Evolutionary conservation across 257 asterid species (phyloP), one percentile per base, ranked within the genome.

Genomic region (Voacanga thouarsii): DNA sequence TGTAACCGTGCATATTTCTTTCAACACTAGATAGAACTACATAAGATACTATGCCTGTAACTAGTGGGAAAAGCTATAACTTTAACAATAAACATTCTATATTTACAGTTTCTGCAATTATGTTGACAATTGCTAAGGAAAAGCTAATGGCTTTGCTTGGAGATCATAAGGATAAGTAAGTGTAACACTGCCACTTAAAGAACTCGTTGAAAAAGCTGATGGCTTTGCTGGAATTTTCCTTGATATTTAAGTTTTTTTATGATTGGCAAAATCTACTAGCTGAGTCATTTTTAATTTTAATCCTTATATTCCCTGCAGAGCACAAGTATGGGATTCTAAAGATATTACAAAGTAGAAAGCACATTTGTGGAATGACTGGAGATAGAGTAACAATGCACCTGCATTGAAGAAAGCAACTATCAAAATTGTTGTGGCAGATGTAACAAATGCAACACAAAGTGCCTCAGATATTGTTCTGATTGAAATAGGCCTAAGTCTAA

Each of bases 301-400:
- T 44, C 67, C 41, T 37, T 0, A 30, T 79, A 57, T 51, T 80
- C 47, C 56, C 73, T 82, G 73, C 86, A 88, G 95, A 89, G 76
- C 95, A 90, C 77, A 90, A 90, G 75, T 89, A 87, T n/a, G 95
- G 89, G 82, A 90, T 90, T 0, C 91, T 90, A 77, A 86, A 86
- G 85, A 90, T 82, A 63, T 61, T 90, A 63, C 95, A 90, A 83
- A 81, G 83, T 7, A 63, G 85, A 64, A 82, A 87, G 67, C 93
- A 90, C 86, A 90, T 90, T 5, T 87, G 90, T 72, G 95, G 93
- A 19, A 90, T 89, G 95, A 90, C 95, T 7, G 90, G 95, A 6
- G 95, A 90, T 76, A 93, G 93, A 0, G 95, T 90, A 90, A 90
- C 57, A 91, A 90, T 56, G 95, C 95, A 3, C 95, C 93, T 0